Evolutionary conservation across 257 asterid species (phyloP).

Genomic region (Knoxia roxburghii): DNA sequence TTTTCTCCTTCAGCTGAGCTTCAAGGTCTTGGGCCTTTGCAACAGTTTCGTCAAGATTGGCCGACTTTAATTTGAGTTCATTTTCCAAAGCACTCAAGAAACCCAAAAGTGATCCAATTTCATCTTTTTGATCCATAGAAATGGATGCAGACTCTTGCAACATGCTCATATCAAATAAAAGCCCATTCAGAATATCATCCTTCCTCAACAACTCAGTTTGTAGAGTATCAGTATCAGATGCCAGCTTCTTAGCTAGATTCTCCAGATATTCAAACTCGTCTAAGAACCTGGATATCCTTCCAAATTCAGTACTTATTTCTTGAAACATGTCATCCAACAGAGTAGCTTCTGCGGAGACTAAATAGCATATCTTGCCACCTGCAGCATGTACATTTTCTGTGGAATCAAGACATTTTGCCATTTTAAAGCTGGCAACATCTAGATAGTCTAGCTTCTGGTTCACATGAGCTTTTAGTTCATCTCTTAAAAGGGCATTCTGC

Average conservation of each 20-base stretch:
- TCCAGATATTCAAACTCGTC: slow-evolving; percentile 51
- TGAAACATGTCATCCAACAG: slow-evolving; percentile 37
- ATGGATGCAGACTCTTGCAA: slow-evolving; percentile 88
- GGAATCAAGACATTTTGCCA: slow-evolving; percentile 25
- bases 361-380: slow-evolving; percentile 31
- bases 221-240: slow-evolving; percentile 41
- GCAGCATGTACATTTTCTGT: slow-evolving; percentile 23
- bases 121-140: slow-evolving; percentile 66
- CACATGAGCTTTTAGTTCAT: slow-evolving; percentile 37
- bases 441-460: slow-evolving; percentile 26
- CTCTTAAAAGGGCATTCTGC: slow-evolving; percentile 43
- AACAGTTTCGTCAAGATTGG: slow-evolving; percentile 52
- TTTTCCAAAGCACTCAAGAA: slow-evolving; percentile 48
- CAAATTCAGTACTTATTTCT: slow-evolving; percentile 38
- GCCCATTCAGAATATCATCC: slow-evolving; percentile 77
- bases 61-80: slow-evolving; percentile 43
- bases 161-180: slow-evolving; percentile 76
- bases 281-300: slow-evolving; percentile 29
- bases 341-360: slow-evolving; percentile 27
- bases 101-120: slow-evolving; percentile 45
- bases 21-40: slow-evolving; percentile 47
- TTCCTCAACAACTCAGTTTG: slow-evolving; percentile 63
- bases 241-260: slow-evolving; percentile 48
- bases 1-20: slow-evolving; percentile 53
- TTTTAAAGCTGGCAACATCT: slow-evolving; percentile 24